phyloP scores from a whole-genome alignment of 2,329 filamentous ascomycete genomes.

The Aspergillus hiratsukae region DNA sequence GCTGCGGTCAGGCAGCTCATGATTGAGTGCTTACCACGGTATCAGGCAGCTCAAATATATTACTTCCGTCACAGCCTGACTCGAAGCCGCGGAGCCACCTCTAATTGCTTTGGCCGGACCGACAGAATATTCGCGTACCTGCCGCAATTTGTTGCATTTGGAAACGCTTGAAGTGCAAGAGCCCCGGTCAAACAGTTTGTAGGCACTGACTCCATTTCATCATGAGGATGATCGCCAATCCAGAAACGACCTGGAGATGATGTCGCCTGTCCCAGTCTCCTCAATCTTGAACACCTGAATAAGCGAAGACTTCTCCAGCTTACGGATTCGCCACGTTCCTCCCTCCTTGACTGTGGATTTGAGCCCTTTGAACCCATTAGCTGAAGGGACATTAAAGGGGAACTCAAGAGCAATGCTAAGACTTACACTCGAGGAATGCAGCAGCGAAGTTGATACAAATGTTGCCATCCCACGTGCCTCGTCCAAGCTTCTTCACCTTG shows the following conservation, averaged over 20 bases:
- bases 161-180: neutral
- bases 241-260: slow-evolving; percentile 73
- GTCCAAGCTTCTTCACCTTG: slow-evolving; percentile 63
- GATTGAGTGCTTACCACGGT: too few relatives aligned
- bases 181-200: neutral
- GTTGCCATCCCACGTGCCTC: slow-evolving; percentile 80
- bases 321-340: slow-evolving; percentile 76
- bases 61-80: neutral
- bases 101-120: neutral
- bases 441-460: slow-evolving; percentile 88
- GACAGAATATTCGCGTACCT: neutral
- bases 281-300: slow-evolving; percentile 73
- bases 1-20: neutral
- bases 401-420: slow-evolving; percentile 2
- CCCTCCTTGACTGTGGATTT: slow-evolving; percentile 58
- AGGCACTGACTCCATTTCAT: neutral
- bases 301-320: slow-evolving; percentile 55
- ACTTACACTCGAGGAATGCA: slow-evolving; percentile 70
- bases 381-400: neutral
- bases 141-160: neutral
- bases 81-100: neutral
- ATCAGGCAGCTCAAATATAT: neutral
- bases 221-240: slow-evolving; percentile 54
- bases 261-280: slow-evolving; percentile 69
- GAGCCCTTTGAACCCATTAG: slow-evolving; percentile 49